phyloP scores from a whole-genome alignment of 2,329 filamentous ascomycete species.

The Colletotrichum spaethianum region DNA sequence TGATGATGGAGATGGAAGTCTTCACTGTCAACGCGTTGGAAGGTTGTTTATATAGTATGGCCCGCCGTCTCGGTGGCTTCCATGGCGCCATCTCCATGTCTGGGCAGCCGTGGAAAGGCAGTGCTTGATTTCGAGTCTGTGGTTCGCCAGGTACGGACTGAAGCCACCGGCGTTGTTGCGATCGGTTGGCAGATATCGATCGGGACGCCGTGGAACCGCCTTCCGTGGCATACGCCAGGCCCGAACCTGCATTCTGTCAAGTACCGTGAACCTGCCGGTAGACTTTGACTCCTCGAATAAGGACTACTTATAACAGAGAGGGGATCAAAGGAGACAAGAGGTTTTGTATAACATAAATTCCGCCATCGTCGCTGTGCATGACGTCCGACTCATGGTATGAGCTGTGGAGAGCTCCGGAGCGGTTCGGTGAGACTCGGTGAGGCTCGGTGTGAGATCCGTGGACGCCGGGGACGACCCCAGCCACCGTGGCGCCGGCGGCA shows the following conservation, averaged over 20 bases:
- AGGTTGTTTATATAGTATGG: not conserved
- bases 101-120: not conserved
- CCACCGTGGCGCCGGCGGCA: constrained; percentile 14
- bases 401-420: not conserved
- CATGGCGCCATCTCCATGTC: not conserved
- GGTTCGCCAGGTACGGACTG: not conserved
- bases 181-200: not conserved
- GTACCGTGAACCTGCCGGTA: no score
- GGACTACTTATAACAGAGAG: no score
- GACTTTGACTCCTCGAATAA: no score
- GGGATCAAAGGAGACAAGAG: no score
- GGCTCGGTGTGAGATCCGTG: not conserved
- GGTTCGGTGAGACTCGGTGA: not conserved
- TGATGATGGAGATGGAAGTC: not conserved
- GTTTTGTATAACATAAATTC: not conserved
- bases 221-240: not conserved
- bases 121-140: not conserved
- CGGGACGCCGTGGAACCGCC: not conserved
- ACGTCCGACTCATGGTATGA: not conserved
- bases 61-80: not conserved
- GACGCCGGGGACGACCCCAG: not conserved
- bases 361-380: not conserved
- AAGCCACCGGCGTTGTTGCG: not conserved
- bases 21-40: not conserved
- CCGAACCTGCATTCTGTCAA: no score